These are phyloP conservation scores for Leccinum boreale DNA, from an alignment of 768 basidiomycete genomes.

Conservation along the genomic window DNA sequence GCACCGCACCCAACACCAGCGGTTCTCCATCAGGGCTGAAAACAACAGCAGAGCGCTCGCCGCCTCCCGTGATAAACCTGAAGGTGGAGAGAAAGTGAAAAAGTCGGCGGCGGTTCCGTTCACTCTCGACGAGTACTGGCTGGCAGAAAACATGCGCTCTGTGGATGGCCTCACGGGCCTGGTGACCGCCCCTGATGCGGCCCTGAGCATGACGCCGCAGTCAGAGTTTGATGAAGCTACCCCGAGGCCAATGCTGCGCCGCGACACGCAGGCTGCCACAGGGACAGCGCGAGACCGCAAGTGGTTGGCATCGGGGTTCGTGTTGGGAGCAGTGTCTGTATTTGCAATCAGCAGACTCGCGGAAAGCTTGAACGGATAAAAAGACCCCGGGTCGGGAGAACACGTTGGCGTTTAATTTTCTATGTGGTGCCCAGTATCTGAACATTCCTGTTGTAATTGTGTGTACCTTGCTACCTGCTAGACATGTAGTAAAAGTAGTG, in stretches of 20 bases:
- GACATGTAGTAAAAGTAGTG: no score
- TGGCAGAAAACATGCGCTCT: constrained; percentile 44
- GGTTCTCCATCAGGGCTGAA: constrained; percentile 41
- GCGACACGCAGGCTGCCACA: not conserved
- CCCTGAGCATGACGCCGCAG: constrained; percentile 5
- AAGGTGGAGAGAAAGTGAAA: not conserved
- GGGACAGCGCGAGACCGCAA: not conserved
- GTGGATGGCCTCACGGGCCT: constrained; percentile 61
- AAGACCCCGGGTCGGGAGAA: not conserved
- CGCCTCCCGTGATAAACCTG: not conserved
- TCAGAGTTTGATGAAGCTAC: constrained; percentile 16
- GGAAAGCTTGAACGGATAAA: not conserved
- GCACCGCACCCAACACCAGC: constrained; percentile 51
- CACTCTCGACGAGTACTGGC: constrained; percentile 56
- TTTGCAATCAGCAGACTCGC: not conserved
- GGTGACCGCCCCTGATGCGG: constrained; percentile 21
- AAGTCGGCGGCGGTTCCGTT: constrained; percentile 11
- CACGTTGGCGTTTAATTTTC: no score
- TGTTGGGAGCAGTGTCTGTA: constrained; percentile 10
- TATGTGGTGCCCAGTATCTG: no score
- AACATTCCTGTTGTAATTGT: no score
- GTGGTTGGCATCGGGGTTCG: constrained; percentile 19
- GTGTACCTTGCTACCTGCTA: no score
- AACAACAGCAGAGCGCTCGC: constrained; percentile 31
- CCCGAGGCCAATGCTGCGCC: constrained; percentile 13